These are phyloP conservation scores for Panaeolus cyanescens DNA, from an alignment of 768 basidiomycete species.

Conservation along the genomic window DNA sequence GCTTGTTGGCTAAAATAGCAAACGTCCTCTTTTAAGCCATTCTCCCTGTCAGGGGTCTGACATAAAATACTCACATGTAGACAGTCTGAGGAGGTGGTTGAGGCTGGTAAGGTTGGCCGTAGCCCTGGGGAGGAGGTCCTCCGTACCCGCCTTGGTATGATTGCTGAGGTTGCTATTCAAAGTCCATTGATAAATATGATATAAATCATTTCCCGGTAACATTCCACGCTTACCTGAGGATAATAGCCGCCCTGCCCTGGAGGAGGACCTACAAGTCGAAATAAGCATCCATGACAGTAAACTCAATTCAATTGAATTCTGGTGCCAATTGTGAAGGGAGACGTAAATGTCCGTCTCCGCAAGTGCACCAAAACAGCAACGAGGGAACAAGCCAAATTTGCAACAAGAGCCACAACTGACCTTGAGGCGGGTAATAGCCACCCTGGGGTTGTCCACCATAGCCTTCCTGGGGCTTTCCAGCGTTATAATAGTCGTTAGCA, in stretches of 20 bases:
- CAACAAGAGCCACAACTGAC: conserved; percentile 15
- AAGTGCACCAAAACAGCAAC: neutral
- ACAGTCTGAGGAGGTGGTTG: conserved; percentile 71
- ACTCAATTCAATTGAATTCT: neutral
- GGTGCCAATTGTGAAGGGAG: neutral
- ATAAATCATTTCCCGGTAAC: neutral
- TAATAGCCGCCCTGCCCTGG: conserved; percentile 73
- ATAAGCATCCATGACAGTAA: conserved; percentile 9
- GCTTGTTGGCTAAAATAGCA: conserved; percentile 46
- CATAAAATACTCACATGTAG: conserved; percentile 61
- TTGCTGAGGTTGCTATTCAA: conserved; percentile 65
- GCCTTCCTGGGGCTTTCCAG: conserved; percentile 46
- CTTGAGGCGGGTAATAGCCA: conserved; percentile 43
- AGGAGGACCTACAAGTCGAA: conserved; percentile 42
- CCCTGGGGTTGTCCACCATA: conserved; percentile 58
- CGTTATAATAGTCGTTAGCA: conserved; percentile 72
- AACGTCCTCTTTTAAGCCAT: neutral
- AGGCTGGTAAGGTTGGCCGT: conserved; percentile 47
- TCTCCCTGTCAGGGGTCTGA: neutral
- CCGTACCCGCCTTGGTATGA: conserved; percentile 57
- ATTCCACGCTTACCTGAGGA: conserved; percentile 41
- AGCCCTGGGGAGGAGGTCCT: conserved; percentile 39
- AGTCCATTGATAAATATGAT: neutral
- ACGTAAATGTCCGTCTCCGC: neutral
- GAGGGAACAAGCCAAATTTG: conserved; percentile 7